A percentile compares a stretch with the other conserved stretches of the same genome.
phyloP scores from a whole-genome alignment of 106 monocot genomes.

The Dendrobium catenatum region DNA sequence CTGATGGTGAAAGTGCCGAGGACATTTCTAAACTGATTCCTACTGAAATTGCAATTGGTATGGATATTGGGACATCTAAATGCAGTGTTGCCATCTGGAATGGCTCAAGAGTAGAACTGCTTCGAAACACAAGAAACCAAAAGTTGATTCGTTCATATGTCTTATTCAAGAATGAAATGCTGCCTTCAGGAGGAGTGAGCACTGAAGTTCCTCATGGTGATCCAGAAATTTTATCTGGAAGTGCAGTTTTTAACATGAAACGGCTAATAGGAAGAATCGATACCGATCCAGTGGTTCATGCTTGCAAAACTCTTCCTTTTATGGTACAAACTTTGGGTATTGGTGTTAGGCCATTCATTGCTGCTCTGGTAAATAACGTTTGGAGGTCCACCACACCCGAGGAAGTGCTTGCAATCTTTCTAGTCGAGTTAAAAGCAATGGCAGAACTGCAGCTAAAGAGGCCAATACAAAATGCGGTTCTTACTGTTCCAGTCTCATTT shows the following conservation, averaged over 20 bases:
- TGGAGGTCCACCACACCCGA: slow-evolving; percentile 81
- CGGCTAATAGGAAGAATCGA: slow-evolving; percentile 66
- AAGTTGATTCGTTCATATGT: slow-evolving; percentile 62
- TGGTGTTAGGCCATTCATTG: slow-evolving; percentile 68
- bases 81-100: slow-evolving; percentile 79
- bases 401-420: slow-evolving; percentile 63
- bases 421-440: slow-evolving; percentile 53
- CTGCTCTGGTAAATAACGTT: slow-evolving; percentile 64
- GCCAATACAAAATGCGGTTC: slow-evolving; percentile 45
- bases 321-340: slow-evolving; percentile 72
- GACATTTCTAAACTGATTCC: slow-evolving; percentile 27
- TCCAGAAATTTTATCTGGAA: slow-evolving; percentile 64
- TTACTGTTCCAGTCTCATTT: slow-evolving; percentile 77
- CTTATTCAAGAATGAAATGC: slow-evolving; percentile 46
- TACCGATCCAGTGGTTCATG: slow-evolving; percentile 63
- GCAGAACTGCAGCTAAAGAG: slow-evolving; percentile 58
- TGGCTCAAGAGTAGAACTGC: slow-evolving; percentile 55
- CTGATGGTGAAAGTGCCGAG: slow-evolving; percentile 62
- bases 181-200: slow-evolving; percentile 40
- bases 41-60: slow-evolving; percentile 55
- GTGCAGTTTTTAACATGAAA: slow-evolving; percentile 72
- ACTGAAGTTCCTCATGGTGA: slow-evolving; percentile 38
- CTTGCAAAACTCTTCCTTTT: slow-evolving; percentile 71
- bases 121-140: slow-evolving; percentile 51
- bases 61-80: slow-evolving; percentile 81